Base-by-base conservation (phyloP, 2,329 filamentous ascomycete genomes). In the Talaromyces sp. region DNA sequence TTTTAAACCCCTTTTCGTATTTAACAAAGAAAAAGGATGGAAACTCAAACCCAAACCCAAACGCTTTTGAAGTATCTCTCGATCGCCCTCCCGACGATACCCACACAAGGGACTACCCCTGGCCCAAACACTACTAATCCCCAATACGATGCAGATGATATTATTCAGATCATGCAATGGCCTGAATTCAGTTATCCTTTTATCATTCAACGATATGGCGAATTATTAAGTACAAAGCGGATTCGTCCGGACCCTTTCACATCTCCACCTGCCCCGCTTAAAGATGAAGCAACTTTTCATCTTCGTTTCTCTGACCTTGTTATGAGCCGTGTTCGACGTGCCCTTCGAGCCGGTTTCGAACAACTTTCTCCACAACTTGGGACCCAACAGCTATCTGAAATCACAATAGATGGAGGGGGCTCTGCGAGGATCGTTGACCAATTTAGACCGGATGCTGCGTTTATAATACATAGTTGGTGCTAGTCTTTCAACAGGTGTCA, bases 141-240 rank as follows among this genome's bases (percentile, higher is more conserved):
- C 11, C 30, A 44, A 13, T 59, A 55, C 42, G 29, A 37, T 45
- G 45, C 49, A 4, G 45, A 43, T 3, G 52, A 56, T 32, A 61
- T 61, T 11, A 35, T 44, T 3, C 17, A 55, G 13, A 27, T 61
- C 30, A 44, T 39, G 7, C 11, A 14, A 7, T 61, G 58, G 56
- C 47, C 47, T 11, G 54, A 59, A 27, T 59, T 61, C 48, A 57
- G 30, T 27, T 55, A 59, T 37, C 4, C 29, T 7, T 44, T 30
- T 10, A 55, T 61, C 22, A 52, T 57, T 32, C 47, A 54, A 30
- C 51, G 40, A 30, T 61, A 55, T 35, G 47, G 52, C 5, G 24
- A n/a, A 24, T 1, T 52, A 14, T 36, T 61, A 27, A 37, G 55
- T 44, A 30, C 35, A 19, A 51, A 36, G 17, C 49, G 46, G 29